Base-by-base conservation (phyloP, 805 yeast species). In the Huiozyma naganishii region DNA sequence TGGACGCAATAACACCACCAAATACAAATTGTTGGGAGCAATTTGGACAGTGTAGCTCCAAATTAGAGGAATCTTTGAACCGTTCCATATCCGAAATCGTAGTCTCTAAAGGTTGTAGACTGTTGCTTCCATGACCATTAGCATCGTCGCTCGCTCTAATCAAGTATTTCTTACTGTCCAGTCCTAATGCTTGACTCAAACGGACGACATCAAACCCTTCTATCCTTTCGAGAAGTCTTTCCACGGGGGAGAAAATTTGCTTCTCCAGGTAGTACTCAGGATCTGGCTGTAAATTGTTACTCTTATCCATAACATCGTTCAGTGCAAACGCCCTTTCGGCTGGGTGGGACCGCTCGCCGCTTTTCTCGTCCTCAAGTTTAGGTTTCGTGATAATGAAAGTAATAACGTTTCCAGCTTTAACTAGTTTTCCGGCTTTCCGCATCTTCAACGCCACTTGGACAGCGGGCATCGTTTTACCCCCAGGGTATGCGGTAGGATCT, bases 201-300 rank as follows among this genome's bases (percentile, higher is more conserved):
- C 92, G 73, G 40, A 79, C 77, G 54, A 79, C 71, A 57, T 90
- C 97, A 49, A 83, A 74, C 36, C 97, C 96, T 50, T 87, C 94
- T 43, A 92, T 79, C 48, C 82, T 76, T 51, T 82, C 94, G 36
- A 90, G 68, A 42, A 92, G 69, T 64, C 98, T 78, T 58, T 86
- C 94, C 7, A 92, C 79, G 4, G 97, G 97, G 2, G 94, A 88
- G 54, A 83, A 77, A 7, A 92, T 74, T 64, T 92, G 99, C 60
- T 87, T 84, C 51, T 81, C 92, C 52, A 90, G 68, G 60, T 92
- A 92, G 58, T 75, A 89, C 35, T 69, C 71, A 1, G 84, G 73
- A 62, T 92, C 98, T 1, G 92, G 87, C 47, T 62, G 68, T 47
- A 80, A 72, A 4, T 65, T 64, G 7, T 71, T 67, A 34, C 68